Percentiles rank a stretch among this genome's conserved stretches.
Evolutionary conservation across 441 rosid species (phyloP).

Genomic region (Erodium trifolium): DNA sequence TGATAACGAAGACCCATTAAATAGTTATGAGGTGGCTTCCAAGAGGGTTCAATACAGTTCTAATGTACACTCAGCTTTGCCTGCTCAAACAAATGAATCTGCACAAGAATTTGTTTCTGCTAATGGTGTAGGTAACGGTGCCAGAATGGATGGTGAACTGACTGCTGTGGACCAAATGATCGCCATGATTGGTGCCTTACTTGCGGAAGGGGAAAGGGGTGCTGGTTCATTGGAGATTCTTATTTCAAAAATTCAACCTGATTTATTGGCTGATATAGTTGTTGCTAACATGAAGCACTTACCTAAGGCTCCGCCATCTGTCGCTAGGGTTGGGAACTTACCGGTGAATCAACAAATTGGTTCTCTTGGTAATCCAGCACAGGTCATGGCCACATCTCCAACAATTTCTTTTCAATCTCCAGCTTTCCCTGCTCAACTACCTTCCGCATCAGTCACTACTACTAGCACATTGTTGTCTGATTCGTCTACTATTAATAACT

Average conservation of each 20-base stretch:
- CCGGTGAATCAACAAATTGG: slow-evolving; percentile 31
- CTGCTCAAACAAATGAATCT: slow-evolving; percentile 43
- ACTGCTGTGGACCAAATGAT: slow-evolving; percentile 97
- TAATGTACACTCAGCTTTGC: slow-evolving; percentile 29
- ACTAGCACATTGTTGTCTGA: slow-evolving; percentile 40
- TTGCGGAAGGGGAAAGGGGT: slow-evolving; percentile 99
- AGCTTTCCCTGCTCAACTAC: slow-evolving; percentile 33
- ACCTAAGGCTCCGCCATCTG: slow-evolving; percentile 63
- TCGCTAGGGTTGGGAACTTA: slow-evolving; percentile 43
- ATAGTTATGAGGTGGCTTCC: slow-evolving; percentile 49
- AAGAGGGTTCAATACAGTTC: slow-evolving; percentile 59
- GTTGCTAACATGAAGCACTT: slow-evolving; percentile 93
- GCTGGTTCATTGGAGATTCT: slow-evolving; percentile 96
- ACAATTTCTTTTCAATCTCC: slow-evolving; percentile 39
- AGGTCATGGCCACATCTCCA: slow-evolving; percentile 35
- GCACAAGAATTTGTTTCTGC: slow-evolving; percentile 40
- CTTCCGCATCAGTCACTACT: slow-evolving; percentile 34
- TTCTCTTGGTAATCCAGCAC: slow-evolving; percentile 42
- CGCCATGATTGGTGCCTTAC: slow-evolving; percentile 98
- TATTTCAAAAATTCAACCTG: slow-evolving; percentile 90
- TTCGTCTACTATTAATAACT: slow-evolving; percentile 35
- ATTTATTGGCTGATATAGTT: slow-evolving; percentile 96
- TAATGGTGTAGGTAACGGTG: slow-evolving; percentile 51
- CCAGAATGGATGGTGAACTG: slow-evolving; percentile 55
- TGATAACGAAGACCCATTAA: slow-evolving; percentile 54